Base-by-base conservation (phyloP, 1,284 basidiomycete genomes). In the Rhodotorula sp. region DNA sequence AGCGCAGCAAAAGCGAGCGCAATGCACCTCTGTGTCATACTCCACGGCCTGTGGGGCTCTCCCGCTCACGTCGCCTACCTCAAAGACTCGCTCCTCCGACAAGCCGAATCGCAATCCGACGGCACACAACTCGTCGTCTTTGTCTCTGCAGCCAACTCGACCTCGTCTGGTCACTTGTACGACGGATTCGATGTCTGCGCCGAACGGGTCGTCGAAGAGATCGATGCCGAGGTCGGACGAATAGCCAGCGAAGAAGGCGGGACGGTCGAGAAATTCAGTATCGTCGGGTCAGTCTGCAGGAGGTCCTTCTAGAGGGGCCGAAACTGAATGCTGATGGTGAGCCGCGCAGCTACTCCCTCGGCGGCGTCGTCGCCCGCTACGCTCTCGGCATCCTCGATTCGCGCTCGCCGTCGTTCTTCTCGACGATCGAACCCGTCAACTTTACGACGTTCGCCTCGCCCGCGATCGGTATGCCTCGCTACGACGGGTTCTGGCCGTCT, bases 391-490 rank as follows among this genome's bases (percentile, higher is more conserved):
- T 92, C 56, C 83, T 94, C 31, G 84, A 88, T 71, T 86, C 89
- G 55, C 85, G 85, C 60, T 82, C 84, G 21, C 78, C 78, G 2
- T 75, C 73, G 14, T 90, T 92, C 81, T 93, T 93, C 79, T 83
- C 87, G 2, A 82, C 83, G 5, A 84, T 91, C 57, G 81, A 83
- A 48, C 89, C 90, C 1, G 84, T 90, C 67, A 92, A 91, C 78
- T 92, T 94, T 79, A 87, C 87, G 64, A 92, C 92, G 0, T 83
- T 94, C 66, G 90, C 92, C 3, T 92, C 92, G 0, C 92, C 92
- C 2, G 89, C 92, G 76, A 83, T 92, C 28, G 92, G 91, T 1
- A 74, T 74, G 38, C 79, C 80, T 0, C 65, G 70, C 2, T 80
- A 79, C 28, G 56, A 84, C 86, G 86, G 88, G 2, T 81, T 89